Percentiles rank a stretch among this genome's conserved stretches.
Evolutionary conservation across 345 rosid genomes (phyloP).

Genomic region (Eucalyptus paniculata): DNA sequence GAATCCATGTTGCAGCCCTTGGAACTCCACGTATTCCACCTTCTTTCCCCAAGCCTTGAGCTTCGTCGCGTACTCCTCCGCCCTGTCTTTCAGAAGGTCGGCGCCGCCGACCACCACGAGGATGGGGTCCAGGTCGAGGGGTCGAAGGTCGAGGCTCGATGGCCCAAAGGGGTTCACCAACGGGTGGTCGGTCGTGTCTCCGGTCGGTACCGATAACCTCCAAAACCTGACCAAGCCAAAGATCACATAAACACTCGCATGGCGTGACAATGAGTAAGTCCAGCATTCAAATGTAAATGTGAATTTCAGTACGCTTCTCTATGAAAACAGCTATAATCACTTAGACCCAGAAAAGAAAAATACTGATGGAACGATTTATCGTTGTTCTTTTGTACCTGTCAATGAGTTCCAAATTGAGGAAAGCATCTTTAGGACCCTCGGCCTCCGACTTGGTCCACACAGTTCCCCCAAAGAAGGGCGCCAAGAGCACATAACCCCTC

Average conservation of each 20-base stretch:
- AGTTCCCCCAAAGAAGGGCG: slow-evolving; percentile 47
- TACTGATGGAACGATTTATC: not conserved
- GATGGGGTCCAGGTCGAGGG: slow-evolving; percentile 23
- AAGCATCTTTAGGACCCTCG: slow-evolving; percentile 47
- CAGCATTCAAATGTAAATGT: not conserved
- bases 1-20: slow-evolving; percentile 47
- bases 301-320: not conserved
- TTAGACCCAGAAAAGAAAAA: not conserved
- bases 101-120: slow-evolving; percentile 37
- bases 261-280: not conserved
- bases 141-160: slow-evolving; percentile 14
- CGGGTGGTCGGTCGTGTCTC: slow-evolving; percentile 47
- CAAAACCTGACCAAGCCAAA: slow-evolving; percentile 23
- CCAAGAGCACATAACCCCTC: slow-evolving; percentile 36
- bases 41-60: slow-evolving; percentile 28
- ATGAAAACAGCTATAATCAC: not conserved
- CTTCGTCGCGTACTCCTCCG: slow-evolving; percentile 24
- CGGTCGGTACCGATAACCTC: slow-evolving; percentile 39
- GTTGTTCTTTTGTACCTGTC: slow-evolving; percentile 18
- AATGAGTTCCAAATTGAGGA: slow-evolving; percentile 48
- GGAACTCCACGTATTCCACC: slow-evolving; percentile 34
- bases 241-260: not conserved
- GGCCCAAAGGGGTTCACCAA: slow-evolving; percentile 54
- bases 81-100: slow-evolving; percentile 40
- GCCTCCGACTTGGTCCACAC: slow-evolving; percentile 33